A percentile compares a stretch with the other conserved stretches of the same genome.
These are phyloP conservation scores for Favolaschia claudopus DNA, from an alignment of 768 basidiomycete species.

Conservation along the genomic window DNA sequence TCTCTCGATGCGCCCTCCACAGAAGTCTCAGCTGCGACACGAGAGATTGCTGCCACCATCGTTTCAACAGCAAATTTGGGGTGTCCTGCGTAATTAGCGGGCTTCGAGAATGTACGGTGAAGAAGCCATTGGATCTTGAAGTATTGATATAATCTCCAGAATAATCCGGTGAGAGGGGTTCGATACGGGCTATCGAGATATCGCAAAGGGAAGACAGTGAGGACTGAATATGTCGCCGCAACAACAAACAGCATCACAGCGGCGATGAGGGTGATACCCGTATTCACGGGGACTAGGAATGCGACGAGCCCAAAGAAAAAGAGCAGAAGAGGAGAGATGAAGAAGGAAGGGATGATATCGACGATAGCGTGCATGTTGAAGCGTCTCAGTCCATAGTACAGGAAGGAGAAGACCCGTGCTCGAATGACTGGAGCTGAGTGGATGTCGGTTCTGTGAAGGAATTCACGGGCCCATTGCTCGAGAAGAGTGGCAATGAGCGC, in stretches of 20 bases:
- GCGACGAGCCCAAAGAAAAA: conserved; percentile 10
- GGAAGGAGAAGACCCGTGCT: not conserved
- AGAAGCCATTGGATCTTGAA: no score
- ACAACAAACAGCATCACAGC: not conserved
- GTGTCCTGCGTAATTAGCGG: no score
- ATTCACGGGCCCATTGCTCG: no score
- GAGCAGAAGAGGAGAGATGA: not conserved
- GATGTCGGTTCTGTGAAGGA: not conserved
- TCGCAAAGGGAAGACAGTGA: conserved; percentile 18
- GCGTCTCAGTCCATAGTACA: not conserved
- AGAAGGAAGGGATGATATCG: not conserved
- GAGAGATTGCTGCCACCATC: no score
- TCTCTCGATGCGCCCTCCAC: no score
- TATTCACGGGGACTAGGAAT: conserved; percentile 1
- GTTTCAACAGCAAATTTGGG: no score
- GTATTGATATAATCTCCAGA: no score
- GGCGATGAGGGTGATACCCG: not conserved
- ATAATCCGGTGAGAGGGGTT: conserved; percentile 14
- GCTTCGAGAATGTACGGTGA: no score
- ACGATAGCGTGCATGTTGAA: not conserved
- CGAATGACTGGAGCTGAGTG: not conserved
- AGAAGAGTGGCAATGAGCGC: no score
- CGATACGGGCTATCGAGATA: conserved; percentile 18
- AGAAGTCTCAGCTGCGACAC: no score
- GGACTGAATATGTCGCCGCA: conserved; percentile 2